Conservation (phyloP, 805 yeast genomes). For the Metschnikowia shivogae region DNA sequence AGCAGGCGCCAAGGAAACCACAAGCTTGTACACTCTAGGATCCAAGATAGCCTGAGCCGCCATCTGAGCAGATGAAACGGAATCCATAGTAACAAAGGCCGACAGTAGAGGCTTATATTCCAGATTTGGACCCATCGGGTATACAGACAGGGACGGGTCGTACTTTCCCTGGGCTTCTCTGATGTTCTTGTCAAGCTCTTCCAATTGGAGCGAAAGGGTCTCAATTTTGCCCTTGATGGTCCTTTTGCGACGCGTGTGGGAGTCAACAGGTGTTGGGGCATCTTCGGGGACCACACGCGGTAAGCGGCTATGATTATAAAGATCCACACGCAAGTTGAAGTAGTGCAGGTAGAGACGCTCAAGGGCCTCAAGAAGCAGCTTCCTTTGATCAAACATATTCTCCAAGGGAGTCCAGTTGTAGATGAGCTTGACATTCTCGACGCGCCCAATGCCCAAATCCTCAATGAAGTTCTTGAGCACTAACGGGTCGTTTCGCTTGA, state of each 20-base stretch:
- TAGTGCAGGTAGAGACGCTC: slow-evolving; percentile 41
- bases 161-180: slow-evolving; percentile 29
- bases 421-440: slow-evolving; percentile 46
- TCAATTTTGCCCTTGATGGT: slow-evolving; percentile 28
- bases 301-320: slow-evolving; percentile 29
- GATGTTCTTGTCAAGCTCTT: slow-evolving; percentile 38
- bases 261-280: slow-evolving; percentile 10
- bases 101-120: slow-evolving; percentile 38
- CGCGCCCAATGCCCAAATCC: slow-evolving; percentile 52
- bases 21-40: slow-evolving; percentile 41
- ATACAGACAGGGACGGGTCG: slow-evolving; percentile 23
- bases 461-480: slow-evolving; percentile 48
- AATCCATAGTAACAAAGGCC: slow-evolving; percentile 48
- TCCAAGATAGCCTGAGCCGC: slow-evolving; percentile 45
- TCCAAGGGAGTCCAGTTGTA: slow-evolving; percentile 44
- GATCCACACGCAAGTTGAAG: slow-evolving; percentile 41
- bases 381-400: slow-evolving; percentile 33
- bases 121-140: slow-evolving; percentile 23
- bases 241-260: slow-evolving; percentile 10
- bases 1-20: slow-evolving; percentile 44
- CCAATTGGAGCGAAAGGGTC: slow-evolving; percentile 30
- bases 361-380: slow-evolving; percentile 26
- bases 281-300: slow-evolving; percentile 29
- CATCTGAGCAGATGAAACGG: slow-evolving; percentile 48
- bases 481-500: slow-evolving; percentile 33